Evolutionary conservation across 2,329 filamentous ascomycete species (phyloP), one percentile per base, ranked within the genome.

Genomic region (Alternaria alternata): DNA sequence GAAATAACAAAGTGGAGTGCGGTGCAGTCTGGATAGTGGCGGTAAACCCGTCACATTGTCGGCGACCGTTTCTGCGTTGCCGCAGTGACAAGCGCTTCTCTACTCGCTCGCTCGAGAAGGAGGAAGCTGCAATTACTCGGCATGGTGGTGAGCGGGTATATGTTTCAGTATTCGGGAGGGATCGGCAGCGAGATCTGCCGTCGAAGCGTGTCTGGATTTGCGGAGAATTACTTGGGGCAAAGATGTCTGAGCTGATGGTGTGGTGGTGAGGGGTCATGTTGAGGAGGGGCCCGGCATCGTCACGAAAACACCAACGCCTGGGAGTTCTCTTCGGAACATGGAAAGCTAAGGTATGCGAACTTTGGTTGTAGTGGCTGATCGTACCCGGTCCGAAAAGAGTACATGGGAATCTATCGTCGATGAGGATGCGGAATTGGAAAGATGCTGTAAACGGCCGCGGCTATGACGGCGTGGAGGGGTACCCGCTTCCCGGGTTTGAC

Each of bases 171-270:
- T 60, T 59, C 66, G 66, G 66, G 58, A 60, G 58, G 18, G 67
- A 71, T 71, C 69, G 67, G 67, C 69, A 51, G 34, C 51, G 41
- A 57, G 66, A 71, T 71, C 64, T 65, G 66, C 67, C 55, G 57
- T 65, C 38, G 67, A 65, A 68, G 65, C 54, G 62, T 58, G 68
- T 68, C 68, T 71, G 60, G 68, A 71, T 57, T 61, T 59, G 63
- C 68, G 67, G 68, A 71, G 67, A 69, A 63, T 68, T 57, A 46
- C 52, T 46, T 44, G 61, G 55, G 48, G 48, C 30, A 46, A 41
- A 36, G 30, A 52, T 48, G 43, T 32, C 54, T 32, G 36, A 39
- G 47, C 54, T 64, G 62, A 64, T 63, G 66, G 63, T 65, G 67
- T 64, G 60, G 57, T 64, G 67, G 32, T 56, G 67, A 68, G 67